Base-by-base conservation (phyloP, 805 yeast species). In the Phaffomyces thermotolerans region DNA sequence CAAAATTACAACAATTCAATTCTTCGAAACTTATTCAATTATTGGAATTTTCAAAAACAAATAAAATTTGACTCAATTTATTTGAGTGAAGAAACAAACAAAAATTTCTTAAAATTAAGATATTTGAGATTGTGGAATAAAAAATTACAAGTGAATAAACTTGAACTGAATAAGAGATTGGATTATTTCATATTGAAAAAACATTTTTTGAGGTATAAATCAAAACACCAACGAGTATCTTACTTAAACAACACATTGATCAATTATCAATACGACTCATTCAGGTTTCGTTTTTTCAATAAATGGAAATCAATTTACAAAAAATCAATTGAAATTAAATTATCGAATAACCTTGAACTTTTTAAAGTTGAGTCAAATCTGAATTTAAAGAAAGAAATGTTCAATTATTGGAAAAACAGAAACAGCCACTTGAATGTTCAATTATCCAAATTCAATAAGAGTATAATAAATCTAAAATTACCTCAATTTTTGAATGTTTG, bases 101-200 rank as follows among this genome's bases (percentile, higher is more conserved):
- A 43, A 14, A 34, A 50, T 2, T 57, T 45, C 34, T 43, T 54
- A 9, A 50, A 49, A 32, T 37, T 49, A n/a, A 45, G 52, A 2
- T 52, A 34, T 39, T 42, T 57, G 33, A 52, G 51, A 13, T 45
- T 43, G 17, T 56, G 60, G 59, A 48, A 36, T 12, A 14, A 20
- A n/a, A 22, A 25, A 5, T 35, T 10, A 8, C 33, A 15, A 15
- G 24, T 40, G 8, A 39, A 27, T 17, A 18, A 22, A 24, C 10
- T 14, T 8, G 43, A 36, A 17, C n/a, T 43, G 8, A 30, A 41
- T 10, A 15, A 30, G 1, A 46, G 40, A 25, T 47, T 54, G 17
- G 47, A 43, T 15, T 15, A 18, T 8, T 40, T 39, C 14, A 24
- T 39, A n/a, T 38, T 40, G 25, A 34, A 32, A 6, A 47, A 36